Base-by-base conservation (phyloP, 2,329 filamentous ascomycete species). In the Podosphaera aphanis region DNA sequence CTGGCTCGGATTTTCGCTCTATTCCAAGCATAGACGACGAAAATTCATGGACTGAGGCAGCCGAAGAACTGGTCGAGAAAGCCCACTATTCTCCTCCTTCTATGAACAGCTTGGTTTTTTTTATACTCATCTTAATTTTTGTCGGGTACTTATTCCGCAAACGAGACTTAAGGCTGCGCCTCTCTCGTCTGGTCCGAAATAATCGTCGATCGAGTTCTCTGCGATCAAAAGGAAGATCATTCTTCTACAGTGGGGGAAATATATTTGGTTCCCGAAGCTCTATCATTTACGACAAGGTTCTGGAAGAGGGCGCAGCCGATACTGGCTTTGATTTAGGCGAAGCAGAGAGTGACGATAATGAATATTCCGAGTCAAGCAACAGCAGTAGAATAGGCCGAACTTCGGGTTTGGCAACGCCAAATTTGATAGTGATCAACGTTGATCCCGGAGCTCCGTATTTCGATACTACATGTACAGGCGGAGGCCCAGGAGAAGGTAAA, bases 261-360 rank as follows among this genome's bases (percentile, higher is more conserved):
- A 61, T 90, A 3, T 80, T 92, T 50, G 71, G 67, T 56, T 70
- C 21, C 13, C 69, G 72, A 4, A 62, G 60, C 43, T 62, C 64
- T 0, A 58, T 66, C 6, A 66, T 71, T 2, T 94, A 94, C 57
- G 86, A 94, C 58, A 77, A 84, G 25, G 79, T 94, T 2, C 64
- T 92, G 44, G 85, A 94, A 62, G 81, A 86, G 53, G 85, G 81
- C 11, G 72, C 74, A n/a, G 63, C 65, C 10, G 65, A 64, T 2
- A 62, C 72, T 46, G 79, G 84, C 37, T 88, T 93, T 57, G 86
- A 94, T 58, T 70, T 94, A 1, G 74, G 71, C 23, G 75, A 75
- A 15, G 63, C 74, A 7, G 73, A 77, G 25, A 76, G 74, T 1
- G 70, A 75, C 45, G 72, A 78, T 43, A 73, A 75, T 47, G 73